Percentiles rank a stretch among this genome's conserved stretches.
phyloP scores from a whole-genome alignment of 192 early-diverging fungal genomes.

The Dispira parvispora region DNA sequence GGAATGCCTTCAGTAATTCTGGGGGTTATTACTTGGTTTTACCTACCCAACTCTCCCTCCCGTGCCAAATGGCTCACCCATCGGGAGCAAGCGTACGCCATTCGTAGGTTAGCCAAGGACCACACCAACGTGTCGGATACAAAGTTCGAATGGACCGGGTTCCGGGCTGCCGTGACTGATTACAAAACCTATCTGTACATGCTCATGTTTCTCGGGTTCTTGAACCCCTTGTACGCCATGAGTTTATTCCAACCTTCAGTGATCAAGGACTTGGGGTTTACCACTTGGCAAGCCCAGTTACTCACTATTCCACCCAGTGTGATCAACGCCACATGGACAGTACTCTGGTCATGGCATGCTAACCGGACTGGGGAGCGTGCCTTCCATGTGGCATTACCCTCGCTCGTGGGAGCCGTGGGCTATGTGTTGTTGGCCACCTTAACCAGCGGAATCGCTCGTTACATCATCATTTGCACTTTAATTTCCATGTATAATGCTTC shows the following conservation, averaged over 20 bases:
- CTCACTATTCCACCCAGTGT: constrained; percentile 11
- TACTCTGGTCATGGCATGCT: constrained; percentile 3
- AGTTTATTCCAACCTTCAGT: constrained; percentile 11
- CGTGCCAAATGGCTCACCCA: constrained; percentile 14
- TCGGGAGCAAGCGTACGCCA: constrained; percentile 2
- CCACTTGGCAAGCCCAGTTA: constrained; percentile 9
- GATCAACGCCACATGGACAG: constrained; percentile 6
- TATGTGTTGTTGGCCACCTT: constrained; percentile 3
- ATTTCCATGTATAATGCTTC: constrained; percentile 28
- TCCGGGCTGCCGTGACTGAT: constrained; percentile 1
- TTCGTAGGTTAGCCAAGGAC: neutral
- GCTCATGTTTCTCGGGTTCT: constrained; percentile 11
- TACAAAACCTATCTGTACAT: constrained; percentile 9
- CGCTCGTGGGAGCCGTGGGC: neutral
- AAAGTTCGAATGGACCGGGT: constrained; percentile 3
- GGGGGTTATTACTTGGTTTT: constrained; percentile 33
- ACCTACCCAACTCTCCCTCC: constrained; percentile 31
- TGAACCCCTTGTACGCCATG: constrained; percentile 12
- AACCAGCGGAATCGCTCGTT: constrained; percentile 13
- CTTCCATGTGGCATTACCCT: constrained; percentile 9
- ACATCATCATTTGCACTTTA: constrained; percentile 26
- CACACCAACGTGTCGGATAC: neutral
- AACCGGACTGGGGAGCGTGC: constrained; percentile 4
- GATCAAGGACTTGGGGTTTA: constrained; percentile 10
- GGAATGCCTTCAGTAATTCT: constrained; percentile 34